phyloP scores from a whole-genome alignment of 495 filamentous ascomycete genomes.

The Penicillium maclennaniae region DNA sequence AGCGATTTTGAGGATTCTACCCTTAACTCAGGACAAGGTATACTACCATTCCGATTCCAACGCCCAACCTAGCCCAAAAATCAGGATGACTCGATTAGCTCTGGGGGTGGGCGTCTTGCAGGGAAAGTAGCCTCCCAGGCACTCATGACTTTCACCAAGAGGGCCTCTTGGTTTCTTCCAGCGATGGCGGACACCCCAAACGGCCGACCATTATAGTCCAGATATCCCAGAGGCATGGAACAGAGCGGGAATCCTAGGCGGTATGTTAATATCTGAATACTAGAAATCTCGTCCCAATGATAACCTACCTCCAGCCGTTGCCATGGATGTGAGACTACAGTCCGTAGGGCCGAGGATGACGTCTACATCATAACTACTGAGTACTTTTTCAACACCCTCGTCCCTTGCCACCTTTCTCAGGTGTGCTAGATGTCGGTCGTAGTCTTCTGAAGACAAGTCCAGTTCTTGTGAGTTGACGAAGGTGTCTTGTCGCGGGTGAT shows the following conservation, averaged over 20 bases:
- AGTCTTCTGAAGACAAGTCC: slow-evolving; percentile 6
- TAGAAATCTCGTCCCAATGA: not conserved
- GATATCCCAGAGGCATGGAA: slow-evolving; percentile 20
- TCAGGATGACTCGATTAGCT: slow-evolving; percentile 3
- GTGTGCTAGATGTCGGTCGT: slow-evolving; percentile 6
- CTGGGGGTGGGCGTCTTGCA: slow-evolving; percentile 7
- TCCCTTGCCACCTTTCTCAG: slow-evolving; percentile 6
- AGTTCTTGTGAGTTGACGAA: slow-evolving; percentile 3
- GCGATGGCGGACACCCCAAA: slow-evolving; percentile 20
- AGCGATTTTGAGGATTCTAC: too few species aligned
- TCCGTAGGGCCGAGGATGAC: slow-evolving; percentile 14
- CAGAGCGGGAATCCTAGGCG: slow-evolving; percentile 20
- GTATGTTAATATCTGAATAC: not conserved
- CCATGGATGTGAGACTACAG: slow-evolving; percentile 6
- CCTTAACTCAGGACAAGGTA: too few species aligned
- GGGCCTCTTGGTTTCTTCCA: slow-evolving; percentile 13
- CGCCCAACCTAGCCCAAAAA: too few species aligned
- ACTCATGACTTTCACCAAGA: slow-evolving; percentile 25
- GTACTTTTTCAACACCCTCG: slow-evolving; percentile 5
- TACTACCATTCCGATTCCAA: too few species aligned
- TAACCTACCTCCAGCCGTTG: slow-evolving; percentile 9
- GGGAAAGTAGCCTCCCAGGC: slow-evolving; percentile 26
- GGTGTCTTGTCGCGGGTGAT: slow-evolving; percentile 11
- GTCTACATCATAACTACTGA: slow-evolving; percentile 6
- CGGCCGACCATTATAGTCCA: slow-evolving; percentile 27